A percentile compares a stretch with the other conserved stretches of the same genome.
Conservation (phyloP, 1,284 basidiomycete genomes). For the Schizophyllum amplum region DNA sequence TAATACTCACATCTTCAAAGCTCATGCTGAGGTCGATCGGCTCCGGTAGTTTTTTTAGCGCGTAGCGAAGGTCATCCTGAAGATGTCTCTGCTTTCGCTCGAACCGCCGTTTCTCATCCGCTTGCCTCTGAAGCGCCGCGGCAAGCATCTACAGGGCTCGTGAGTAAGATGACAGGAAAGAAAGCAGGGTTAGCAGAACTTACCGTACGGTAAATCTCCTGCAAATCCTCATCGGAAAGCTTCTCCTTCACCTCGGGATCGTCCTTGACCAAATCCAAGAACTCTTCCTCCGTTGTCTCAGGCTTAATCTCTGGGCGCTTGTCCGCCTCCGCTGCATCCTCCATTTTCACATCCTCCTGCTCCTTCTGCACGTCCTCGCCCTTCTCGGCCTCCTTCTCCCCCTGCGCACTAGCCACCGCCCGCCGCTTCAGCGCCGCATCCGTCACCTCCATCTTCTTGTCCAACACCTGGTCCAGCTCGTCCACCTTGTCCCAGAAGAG, state of each 20-base stretch:
- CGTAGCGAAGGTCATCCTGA: constrained; percentile 95
- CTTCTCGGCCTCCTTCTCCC: constrained; percentile 22
- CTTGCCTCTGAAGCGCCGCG: constrained; percentile 61
- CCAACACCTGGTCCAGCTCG: constrained; percentile 76
- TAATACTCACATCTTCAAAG: constrained; percentile 65
- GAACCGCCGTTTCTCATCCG: constrained; percentile 72
- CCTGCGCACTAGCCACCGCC: constrained; percentile 5
- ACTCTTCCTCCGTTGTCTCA: constrained; percentile 55
- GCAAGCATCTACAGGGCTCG: constrained; percentile 51
- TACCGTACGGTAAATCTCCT: constrained; percentile 62
- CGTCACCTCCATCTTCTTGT: constrained; percentile 60
- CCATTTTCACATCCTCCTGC: constrained; percentile 16
- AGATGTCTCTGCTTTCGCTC: constrained; percentile 83
- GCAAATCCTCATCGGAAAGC: constrained; percentile 46
- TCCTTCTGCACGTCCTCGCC: constrained; percentile 28
- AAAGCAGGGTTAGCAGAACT: constrained; percentile 24
- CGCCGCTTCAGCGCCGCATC: constrained; percentile 42
- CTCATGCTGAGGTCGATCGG: constrained; percentile 64
- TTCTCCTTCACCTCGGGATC: constrained; percentile 36
- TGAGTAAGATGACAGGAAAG: background rate
- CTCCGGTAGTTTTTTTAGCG: constrained; percentile 82
- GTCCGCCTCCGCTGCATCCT: constrained; percentile 36
- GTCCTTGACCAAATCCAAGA: constrained; percentile 48
- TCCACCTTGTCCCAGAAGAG: constrained; percentile 95
- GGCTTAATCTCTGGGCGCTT: constrained; percentile 14